phyloP scores from a whole-genome alignment of 805 yeast genomes.

The Pichia thaimueangensis region DNA sequence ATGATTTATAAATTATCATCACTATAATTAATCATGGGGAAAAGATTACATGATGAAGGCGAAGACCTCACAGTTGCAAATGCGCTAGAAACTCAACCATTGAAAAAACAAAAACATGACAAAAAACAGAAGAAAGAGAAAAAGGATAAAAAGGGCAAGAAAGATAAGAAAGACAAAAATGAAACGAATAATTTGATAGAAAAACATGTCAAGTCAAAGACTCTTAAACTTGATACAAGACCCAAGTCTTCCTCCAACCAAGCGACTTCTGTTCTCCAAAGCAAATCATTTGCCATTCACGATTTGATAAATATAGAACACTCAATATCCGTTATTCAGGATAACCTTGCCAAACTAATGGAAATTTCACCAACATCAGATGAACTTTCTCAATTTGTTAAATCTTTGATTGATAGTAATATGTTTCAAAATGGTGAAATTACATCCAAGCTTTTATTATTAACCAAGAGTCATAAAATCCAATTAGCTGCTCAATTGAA shows the following conservation, averaged over 20 bases:
- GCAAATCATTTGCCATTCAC: conserved; percentile 9
- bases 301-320: conserved; percentile 36
- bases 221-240: too few relatives aligned
- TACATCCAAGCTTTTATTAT: conserved; percentile 41
- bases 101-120: conserved; percentile 2
- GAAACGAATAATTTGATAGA: conserved; percentile 6
- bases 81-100: neutral
- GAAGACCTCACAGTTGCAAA: too few relatives aligned
- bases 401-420: neutral
- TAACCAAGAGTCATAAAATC: conserved; percentile 48
- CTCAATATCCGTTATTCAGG: conserved; percentile 46
- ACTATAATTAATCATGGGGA: conserved; percentile 3
- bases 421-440: conserved; percentile 16
- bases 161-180: conserved; percentile 5
- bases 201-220: too few relatives aligned
- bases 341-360: conserved; percentile 43
- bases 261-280: too few relatives aligned
- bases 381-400: conserved; percentile 32
- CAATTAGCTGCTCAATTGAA: conserved; percentile 56
- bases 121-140: conserved; percentile 8
- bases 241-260: too few relatives aligned
- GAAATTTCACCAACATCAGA: conserved; percentile 50
- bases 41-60: neutral
- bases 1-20: too few relatives aligned
- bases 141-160: conserved; percentile 6